Conservation (phyloP, 225 moss, liverwort and hornwort genomes). For the Polytrichum commune region DNA sequence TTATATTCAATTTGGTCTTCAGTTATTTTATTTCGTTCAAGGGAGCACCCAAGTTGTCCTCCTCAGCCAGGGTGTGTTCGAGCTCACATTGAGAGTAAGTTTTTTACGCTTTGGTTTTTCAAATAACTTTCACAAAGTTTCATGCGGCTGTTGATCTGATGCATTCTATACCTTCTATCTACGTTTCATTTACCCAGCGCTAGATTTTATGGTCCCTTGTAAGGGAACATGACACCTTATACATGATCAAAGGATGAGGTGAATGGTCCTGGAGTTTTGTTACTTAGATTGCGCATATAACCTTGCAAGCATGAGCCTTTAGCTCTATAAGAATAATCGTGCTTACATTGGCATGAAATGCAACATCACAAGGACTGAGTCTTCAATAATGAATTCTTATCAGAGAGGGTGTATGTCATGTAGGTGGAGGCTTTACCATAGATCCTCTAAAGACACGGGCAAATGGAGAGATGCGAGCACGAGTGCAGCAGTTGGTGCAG, state of each 20-base stretch:
- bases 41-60: slow-evolving; percentile 65
- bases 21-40: slow-evolving; percentile 71
- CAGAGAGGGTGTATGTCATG: slow-evolving; percentile 16
- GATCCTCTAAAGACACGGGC: slow-evolving; percentile 60
- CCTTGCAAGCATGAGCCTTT: too few species aligned
- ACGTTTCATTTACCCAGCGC: too few species aligned
- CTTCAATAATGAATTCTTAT: background rate
- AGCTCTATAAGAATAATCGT: too few species aligned
- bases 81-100: slow-evolving; percentile 83
- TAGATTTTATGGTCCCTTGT: too few species aligned
- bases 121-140: too few species aligned
- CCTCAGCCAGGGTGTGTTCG: slow-evolving; percentile 78
- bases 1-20: slow-evolving; percentile 20
- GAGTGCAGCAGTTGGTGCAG: slow-evolving; percentile 79
- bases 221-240: too few species aligned
- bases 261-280: too few species aligned
- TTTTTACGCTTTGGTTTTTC: too few species aligned
- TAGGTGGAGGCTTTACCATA: slow-evolving; percentile 79
- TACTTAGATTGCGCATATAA: too few species aligned
- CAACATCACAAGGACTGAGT: background rate
- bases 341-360: background rate
- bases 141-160: too few species aligned
- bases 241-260: too few species aligned
- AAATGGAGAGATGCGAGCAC: slow-evolving; percentile 60
- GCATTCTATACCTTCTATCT: too few species aligned